A percentile compares a stretch with the other conserved stretches of the same genome.
Evolutionary conservation across 768 basidiomycete species (phyloP).

Genomic region (Cystofilobasidium ferigula): DNA sequence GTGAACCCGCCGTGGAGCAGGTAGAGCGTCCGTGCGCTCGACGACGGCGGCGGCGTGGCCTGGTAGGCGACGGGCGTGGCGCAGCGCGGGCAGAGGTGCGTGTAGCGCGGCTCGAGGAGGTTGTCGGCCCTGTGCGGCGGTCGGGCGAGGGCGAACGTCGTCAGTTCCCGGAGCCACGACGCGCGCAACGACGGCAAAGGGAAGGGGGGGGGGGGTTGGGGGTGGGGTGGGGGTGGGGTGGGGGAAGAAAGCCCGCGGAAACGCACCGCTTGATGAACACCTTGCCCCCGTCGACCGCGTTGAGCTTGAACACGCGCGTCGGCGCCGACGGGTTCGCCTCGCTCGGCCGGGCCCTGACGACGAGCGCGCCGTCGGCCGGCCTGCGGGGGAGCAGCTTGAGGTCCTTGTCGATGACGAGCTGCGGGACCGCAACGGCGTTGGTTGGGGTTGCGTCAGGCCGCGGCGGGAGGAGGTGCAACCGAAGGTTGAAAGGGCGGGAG

Average conservation of each 20-base stretch:
- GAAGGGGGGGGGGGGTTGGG: too few relatives aligned
- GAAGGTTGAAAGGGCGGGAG: not conserved
- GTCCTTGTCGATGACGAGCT: constrained; percentile 37
- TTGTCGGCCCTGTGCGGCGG: constrained; percentile 14
- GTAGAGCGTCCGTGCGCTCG: constrained; percentile 12
- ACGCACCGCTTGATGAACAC: constrained; percentile 16
- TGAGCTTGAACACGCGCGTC: constrained; percentile 66
- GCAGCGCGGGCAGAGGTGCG: constrained; percentile 34
- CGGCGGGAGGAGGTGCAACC: not conserved
- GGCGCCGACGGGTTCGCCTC: constrained; percentile 29
- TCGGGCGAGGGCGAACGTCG: not conserved
- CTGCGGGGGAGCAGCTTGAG: constrained; percentile 36
- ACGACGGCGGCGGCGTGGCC: constrained; percentile 16
- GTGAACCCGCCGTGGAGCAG: constrained; percentile 22
- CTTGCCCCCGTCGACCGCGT: constrained; percentile 52
- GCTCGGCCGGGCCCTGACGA: constrained; percentile 54
- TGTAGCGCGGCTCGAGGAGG: constrained; percentile 34
- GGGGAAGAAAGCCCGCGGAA: too few relatives aligned
- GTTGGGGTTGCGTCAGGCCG: not conserved
- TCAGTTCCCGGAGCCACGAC: not conserved
- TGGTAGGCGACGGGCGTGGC: constrained; percentile 28
- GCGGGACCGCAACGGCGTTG: not conserved
- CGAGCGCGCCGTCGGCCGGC: constrained; percentile 57
- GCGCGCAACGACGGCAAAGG: not conserved
- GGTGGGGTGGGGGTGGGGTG: too few relatives aligned